phyloP scores from a whole-genome alignment of 306 rosid genomes.

The Vicia faba region DNA sequence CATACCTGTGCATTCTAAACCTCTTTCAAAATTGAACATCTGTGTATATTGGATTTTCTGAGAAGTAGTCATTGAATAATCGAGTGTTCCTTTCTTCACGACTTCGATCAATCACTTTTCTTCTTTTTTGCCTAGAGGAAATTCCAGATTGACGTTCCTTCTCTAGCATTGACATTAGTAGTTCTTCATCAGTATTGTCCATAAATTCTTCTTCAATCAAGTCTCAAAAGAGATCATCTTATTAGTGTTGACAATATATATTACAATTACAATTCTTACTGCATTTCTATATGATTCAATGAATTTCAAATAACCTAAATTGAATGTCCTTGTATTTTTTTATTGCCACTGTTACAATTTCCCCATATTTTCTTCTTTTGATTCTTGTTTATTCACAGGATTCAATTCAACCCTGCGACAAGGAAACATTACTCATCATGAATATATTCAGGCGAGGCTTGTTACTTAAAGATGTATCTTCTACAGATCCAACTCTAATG shows the following conservation, averaged over 20 bases:
- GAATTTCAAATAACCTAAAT: not conserved
- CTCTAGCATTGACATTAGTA: too few species aligned
- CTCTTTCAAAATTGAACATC: too few species aligned
- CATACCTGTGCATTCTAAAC: too few species aligned
- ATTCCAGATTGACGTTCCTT: too few species aligned
- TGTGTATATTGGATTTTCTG: too few species aligned
- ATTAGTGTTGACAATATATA: not conserved
- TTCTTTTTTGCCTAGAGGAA: too few species aligned
- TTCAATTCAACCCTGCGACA: conserved; percentile 95
- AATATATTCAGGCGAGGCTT: conserved; percentile 80
- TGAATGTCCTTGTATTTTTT: conserved; percentile 10
- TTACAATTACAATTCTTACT: not conserved
- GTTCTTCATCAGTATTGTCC: too few species aligned
- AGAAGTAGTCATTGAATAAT: too few species aligned
- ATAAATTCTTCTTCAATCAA: too few species aligned
- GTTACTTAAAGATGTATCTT: conserved; percentile 30
- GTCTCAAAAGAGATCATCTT: too few species aligned
- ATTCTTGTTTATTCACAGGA: conserved; percentile 55
- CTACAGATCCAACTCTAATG: conserved; percentile 44
- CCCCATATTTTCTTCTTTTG: not conserved
- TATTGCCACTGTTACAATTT: not conserved
- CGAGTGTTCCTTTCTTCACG: too few species aligned
- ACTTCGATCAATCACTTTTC: too few species aligned
- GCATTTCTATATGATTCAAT: not conserved
- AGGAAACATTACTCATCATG: conserved; percentile 95